phyloP scores from a whole-genome alignment of 768 basidiomycete species.

The Boletus edulis region DNA sequence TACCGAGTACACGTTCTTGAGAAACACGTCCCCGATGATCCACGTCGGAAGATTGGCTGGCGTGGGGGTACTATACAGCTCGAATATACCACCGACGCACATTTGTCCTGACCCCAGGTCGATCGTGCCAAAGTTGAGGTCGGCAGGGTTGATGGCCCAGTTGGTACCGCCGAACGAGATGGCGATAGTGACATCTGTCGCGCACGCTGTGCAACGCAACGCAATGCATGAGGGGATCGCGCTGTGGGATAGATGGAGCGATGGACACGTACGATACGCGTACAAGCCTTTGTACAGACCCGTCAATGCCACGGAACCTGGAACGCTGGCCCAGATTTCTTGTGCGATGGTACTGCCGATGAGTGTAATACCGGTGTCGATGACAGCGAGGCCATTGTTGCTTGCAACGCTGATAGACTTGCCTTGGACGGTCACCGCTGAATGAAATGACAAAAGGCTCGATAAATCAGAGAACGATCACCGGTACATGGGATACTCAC shows the following conservation, averaged over 20 bases:
- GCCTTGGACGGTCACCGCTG: constrained; percentile 61
- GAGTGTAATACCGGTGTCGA: too few relatives aligned
- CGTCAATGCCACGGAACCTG: constrained; percentile 45
- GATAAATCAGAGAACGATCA: neutral
- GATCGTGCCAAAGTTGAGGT: constrained; percentile 75
- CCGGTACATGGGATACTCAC: constrained; percentile 35
- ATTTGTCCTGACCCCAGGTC: neutral
- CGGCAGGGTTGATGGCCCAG: constrained; percentile 71
- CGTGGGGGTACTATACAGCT: constrained; percentile 45
- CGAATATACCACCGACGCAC: constrained; percentile 58
- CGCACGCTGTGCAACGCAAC: constrained; percentile 51
- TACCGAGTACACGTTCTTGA: constrained; percentile 34
- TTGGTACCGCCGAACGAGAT: constrained; percentile 72
- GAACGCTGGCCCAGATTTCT: constrained; percentile 62
- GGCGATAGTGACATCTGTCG: constrained; percentile 48
- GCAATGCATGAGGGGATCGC: neutral
- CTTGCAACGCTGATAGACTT: constrained; percentile 40
- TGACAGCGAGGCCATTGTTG: constrained; percentile 30
- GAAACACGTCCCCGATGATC: constrained; percentile 71
- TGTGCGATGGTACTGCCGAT: constrained; percentile 40
- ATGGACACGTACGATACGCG: constrained; percentile 58
- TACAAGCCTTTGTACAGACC: constrained; percentile 57
- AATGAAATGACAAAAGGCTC: neutral
- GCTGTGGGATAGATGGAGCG: neutral
- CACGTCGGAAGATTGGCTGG: constrained; percentile 26